Evolutionary conservation across 768 basidiomycete species (phyloP).

Genomic region (Tricholomella constricta): DNA sequence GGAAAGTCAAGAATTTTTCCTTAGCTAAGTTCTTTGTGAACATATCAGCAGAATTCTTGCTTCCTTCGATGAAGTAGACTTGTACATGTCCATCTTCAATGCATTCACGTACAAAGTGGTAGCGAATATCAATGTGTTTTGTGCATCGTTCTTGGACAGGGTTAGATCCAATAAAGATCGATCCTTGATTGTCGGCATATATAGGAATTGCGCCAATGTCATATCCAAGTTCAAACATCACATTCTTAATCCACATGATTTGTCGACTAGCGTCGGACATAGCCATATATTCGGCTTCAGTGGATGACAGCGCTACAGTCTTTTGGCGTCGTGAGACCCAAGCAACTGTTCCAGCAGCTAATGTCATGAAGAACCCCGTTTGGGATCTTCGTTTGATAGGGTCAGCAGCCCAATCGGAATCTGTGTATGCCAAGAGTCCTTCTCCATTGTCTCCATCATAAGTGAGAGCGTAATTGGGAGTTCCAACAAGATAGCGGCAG

Average conservation of each 20-base stretch:
- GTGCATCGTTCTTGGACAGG: constrained; percentile 6
- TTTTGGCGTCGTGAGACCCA: constrained; percentile 38
- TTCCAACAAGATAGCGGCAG: constrained; percentile 22
- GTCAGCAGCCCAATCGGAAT: constrained; percentile 23
- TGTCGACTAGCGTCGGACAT: constrained; percentile 25
- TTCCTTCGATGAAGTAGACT: not conserved
- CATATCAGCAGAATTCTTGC: constrained; percentile 12
- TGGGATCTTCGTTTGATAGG: constrained; percentile 28
- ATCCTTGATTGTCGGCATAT: constrained; percentile 25
- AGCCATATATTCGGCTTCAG: no score
- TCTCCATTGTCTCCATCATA: constrained; percentile 3
- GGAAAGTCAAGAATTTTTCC: no score
- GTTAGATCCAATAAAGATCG: constrained; percentile 7
- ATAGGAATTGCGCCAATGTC: constrained; percentile 11
- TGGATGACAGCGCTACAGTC: constrained; percentile 35
- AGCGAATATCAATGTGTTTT: constrained; percentile 8
- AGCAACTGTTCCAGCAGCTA: constrained; percentile 31
- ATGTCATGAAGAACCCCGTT: constrained; percentile 31
- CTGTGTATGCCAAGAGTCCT: constrained; percentile 11
- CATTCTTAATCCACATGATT: constrained; percentile 26
- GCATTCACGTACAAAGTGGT: constrained; percentile 1
- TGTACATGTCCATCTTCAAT: constrained; percentile 5
- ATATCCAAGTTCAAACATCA: constrained; percentile 26
- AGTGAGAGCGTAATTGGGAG: constrained; percentile 7
- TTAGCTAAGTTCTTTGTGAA: constrained; percentile 7